Base-by-base conservation (phyloP, 257 asterid species). In the Solanum medicagineum region DNA sequence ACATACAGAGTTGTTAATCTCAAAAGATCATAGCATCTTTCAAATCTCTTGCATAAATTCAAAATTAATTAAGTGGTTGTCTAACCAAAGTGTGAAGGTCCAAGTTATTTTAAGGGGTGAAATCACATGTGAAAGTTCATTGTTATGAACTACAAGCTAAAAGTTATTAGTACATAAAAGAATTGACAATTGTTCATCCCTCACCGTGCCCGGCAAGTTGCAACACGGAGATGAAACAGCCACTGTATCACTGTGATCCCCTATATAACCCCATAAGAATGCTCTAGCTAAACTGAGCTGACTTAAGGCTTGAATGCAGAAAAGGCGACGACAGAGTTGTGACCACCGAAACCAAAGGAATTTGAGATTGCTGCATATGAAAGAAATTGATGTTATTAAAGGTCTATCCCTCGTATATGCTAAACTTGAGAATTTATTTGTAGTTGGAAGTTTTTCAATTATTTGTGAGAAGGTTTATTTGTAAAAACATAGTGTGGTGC, bases 281-380 rank as follows among this genome's bases (percentile, higher is more conserved):
- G 83, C 65, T 87, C 83, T 73, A 69, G 84, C 87, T 57, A 71
- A 44, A 77, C 80, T 60, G 44, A 10, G 56, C 68, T 74, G 80
- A n/a, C 84, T 93, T 90, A 95, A 22, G 93, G 93, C 88, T 93
- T 91, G 96, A 90, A 93, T 85, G 96, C 97, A 56, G 97, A 90
- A 89, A 95, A 93, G 17, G 87, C 93, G 24, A 91, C 93, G 12
- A 90, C 97, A 14, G 97, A 95, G 90, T 95, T 94, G 91, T 94
- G 98, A 51, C 98, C 98, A 29, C 98, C 97, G 84, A 93, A 93
- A 84, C 98, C 98, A 47, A 93, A 93, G 68, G 98, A 93, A 79
- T 95, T 95, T 36, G 98, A 92, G 84, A 95, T 95, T 69, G 90
- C 98, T 95, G 97, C 93, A 90, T 15, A 45, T 20, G 71, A 83